These are phyloP conservation scores for Heimioporus sp. DNA, from an alignment of 768 basidiomycete genomes.

Conservation along the genomic window DNA sequence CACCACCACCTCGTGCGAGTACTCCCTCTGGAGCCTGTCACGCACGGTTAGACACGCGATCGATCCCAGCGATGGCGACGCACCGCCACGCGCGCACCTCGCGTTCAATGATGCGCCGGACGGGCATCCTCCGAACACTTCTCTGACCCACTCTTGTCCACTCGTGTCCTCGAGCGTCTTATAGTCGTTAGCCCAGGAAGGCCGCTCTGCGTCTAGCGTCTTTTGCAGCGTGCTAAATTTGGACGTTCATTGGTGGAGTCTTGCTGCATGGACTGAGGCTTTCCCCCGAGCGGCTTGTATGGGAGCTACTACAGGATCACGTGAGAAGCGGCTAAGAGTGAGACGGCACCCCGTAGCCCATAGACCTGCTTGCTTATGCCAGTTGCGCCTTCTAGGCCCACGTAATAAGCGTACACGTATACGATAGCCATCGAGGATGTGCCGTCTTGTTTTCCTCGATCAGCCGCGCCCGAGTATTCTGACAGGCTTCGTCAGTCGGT, in stretches of 20 bases:
- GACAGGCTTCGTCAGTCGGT: too few species aligned
- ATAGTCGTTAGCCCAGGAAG: constrained; percentile 71
- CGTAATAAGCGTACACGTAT: too few species aligned
- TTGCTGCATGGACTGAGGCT: constrained; percentile 51
- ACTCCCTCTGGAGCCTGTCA: constrained; percentile 72
- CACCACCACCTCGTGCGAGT: constrained; percentile 75
- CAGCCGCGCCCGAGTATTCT: too few species aligned
- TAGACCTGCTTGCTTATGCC: constrained; percentile 63
- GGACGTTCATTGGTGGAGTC: constrained; percentile 50
- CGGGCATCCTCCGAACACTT: constrained; percentile 64
- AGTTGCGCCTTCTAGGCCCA: constrained; percentile 55
- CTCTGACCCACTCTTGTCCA: constrained; percentile 78
- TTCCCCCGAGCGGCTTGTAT: constrained; percentile 59
- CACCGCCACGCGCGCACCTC: constrained; percentile 73
- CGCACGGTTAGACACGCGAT: not conserved
- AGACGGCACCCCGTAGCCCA: constrained; percentile 61
- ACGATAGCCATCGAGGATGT: too few species aligned
- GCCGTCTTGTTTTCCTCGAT: constrained; percentile 46
- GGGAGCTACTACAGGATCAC: constrained; percentile 53
- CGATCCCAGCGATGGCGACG: constrained; percentile 2
- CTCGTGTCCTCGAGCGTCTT: constrained; percentile 81
- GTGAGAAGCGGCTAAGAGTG: not conserved
- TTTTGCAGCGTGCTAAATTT: constrained; percentile 61
- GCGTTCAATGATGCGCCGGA: constrained; percentile 55
- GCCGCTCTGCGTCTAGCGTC: constrained; percentile 65